Conservation (phyloP, 805 yeast genomes). For the Hanseniaspora valbyensis region DNA sequence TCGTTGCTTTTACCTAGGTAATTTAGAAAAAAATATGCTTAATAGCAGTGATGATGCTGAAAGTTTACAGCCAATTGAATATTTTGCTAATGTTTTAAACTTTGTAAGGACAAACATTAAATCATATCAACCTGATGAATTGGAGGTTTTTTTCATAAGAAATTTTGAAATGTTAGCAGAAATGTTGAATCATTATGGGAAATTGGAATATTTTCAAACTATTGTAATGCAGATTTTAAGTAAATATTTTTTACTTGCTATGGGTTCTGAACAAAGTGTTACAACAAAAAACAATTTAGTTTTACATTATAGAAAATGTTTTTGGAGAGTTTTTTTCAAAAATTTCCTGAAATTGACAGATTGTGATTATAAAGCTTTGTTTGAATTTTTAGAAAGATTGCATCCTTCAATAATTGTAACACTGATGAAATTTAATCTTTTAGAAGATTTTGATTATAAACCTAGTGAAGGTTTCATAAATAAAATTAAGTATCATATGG, state of each 20-base stretch:
- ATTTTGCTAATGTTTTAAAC: not conserved
- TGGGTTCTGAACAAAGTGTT: not conserved
- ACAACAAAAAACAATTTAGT: not conserved
- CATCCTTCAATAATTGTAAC: conserved; percentile 5
- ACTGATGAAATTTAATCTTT: not conserved
- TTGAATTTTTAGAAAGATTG: conserved; percentile 6
- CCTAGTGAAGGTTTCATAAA: not conserved
- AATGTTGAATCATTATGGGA: not conserved
- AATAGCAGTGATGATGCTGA: not conserved
- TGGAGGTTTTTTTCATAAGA: not conserved
- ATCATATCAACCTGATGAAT: not conserved
- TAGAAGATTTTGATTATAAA: conserved; percentile 4
- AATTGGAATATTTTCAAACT: conserved; percentile 1
- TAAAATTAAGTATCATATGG: not conserved
- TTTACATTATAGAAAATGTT: not conserved
- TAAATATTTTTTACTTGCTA: not conserved
- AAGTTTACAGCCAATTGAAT: not conserved
- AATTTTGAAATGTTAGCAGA: conserved; percentile 1
- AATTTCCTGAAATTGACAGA: conserved; percentile 2
- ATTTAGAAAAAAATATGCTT: not conserved
- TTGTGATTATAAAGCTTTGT: not conserved
- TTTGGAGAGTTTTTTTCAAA: conserved; percentile 10
- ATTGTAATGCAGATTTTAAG: conserved; percentile 1
- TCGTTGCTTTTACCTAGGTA: not conserved
- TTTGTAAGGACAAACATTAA: not conserved